Conservation (phyloP, 1,139 yeast genomes). For the Geotrichum klebahnii region DNA sequence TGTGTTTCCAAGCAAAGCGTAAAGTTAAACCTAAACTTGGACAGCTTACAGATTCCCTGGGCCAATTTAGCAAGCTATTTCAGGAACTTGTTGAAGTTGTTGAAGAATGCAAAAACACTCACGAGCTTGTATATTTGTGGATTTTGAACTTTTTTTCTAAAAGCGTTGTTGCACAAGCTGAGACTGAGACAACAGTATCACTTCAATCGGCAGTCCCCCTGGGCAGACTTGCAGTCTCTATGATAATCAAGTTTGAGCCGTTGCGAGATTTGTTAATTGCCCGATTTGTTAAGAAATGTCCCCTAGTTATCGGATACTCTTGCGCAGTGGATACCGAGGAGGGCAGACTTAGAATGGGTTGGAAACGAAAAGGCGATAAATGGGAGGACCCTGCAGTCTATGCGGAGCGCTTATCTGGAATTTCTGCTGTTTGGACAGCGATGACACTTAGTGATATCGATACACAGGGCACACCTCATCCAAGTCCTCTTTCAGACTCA, state of each 20-base stretch:
- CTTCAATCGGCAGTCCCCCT: constrained; percentile 77
- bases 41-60: constrained; percentile 69
- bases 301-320: constrained; percentile 75
- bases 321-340: constrained; percentile 74
- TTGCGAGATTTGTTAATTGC: constrained; percentile 67
- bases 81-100: constrained; percentile 51
- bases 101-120: constrained; percentile 42
- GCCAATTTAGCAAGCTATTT: constrained; percentile 53
- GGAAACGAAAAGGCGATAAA: constrained; percentile 56
- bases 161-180: constrained; percentile 85
- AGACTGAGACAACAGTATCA: constrained; percentile 80
- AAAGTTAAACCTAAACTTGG: constrained; percentile 86
- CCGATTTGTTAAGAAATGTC: constrained; percentile 86
- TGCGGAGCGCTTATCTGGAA: constrained; percentile 83
- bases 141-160: constrained; percentile 77
- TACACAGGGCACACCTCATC: constrained; percentile 42
- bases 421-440: constrained; percentile 73
- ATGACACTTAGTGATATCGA: constrained; percentile 46
- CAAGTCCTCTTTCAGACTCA: constrained; percentile 48
- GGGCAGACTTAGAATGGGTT: constrained; percentile 83
- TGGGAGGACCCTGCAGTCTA: constrained; percentile 80
- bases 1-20: constrained; percentile 49
- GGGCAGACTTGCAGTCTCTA: constrained; percentile 57
- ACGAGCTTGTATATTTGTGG: constrained; percentile 61
- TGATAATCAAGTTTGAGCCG: constrained; percentile 59